Base-by-base conservation (phyloP, 2,329 filamentous ascomycete species). In the Orbilia quercus region DNA sequence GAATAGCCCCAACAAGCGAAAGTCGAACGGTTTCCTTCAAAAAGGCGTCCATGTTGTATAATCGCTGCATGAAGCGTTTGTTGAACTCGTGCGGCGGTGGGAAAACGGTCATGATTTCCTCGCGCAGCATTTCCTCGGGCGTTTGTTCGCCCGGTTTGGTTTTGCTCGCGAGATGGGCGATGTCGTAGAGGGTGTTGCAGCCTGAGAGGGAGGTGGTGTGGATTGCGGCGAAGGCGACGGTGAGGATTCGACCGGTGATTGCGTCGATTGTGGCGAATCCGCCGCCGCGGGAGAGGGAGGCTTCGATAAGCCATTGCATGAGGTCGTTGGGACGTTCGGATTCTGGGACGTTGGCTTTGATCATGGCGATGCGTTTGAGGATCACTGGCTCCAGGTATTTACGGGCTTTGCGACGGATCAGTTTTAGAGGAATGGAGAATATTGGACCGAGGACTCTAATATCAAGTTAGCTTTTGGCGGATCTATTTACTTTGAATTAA, bases 261-360 rank as follows among this genome's bases (percentile, higher is more conserved):
- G 62, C 62, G 22, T 69, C 62, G 11, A 64, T n/a, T 22, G 59
- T 69, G 42, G 63, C 50, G 16, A 55, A 67, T 22, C 48, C 63
- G 42, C 63, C 63, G 20, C 70, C 70, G 20, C 64, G 70, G 7
- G 25, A 22, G 25, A 74, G 59, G 16, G 70, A 74, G 38, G 70
- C 70, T 59, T 69, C 63, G 50, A 74, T 67, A 9, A 69, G 44
- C 70, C 70, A 74, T 64, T 74, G 70, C 57, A 74, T 59, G 14
- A 74, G 40, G 44, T 74, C 70, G 34, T 74, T 74, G 38, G 70
- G 70, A 16, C 64, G 63, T 25, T 74, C 70, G 23, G 70, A 63
- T 55, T 74, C 64, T 11, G 70, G 70, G n/a, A 63, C 42, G 25
- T 57, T 54, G 42, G 51, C 22, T 4, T 48, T 45, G 63, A 74